Conservation (phyloP, 495 filamentous ascomycete genomes). For the Xylaria castorea region DNA sequence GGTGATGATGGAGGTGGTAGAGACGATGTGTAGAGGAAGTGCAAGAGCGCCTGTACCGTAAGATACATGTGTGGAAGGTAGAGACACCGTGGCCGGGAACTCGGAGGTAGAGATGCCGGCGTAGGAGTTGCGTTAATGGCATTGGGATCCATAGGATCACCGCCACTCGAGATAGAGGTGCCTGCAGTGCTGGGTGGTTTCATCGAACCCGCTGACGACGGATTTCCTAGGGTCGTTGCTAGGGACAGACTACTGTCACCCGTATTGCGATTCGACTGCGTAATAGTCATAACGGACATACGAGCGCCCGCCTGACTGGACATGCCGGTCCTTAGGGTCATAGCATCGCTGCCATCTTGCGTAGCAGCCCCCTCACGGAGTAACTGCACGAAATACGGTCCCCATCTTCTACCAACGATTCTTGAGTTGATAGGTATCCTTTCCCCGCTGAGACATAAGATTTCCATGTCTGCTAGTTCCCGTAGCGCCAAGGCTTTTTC, state of each 20-base stretch:
- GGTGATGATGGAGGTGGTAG: constrained; percentile 75
- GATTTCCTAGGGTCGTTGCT: constrained; percentile 61
- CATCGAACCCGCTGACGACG: constrained; percentile 54
- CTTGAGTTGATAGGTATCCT: constrained; percentile 92
- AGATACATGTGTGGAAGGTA: constrained; percentile 92
- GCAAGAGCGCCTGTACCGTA: constrained; percentile 84
- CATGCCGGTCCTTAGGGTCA: constrained; percentile 51
- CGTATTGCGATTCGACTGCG: constrained; percentile 66
- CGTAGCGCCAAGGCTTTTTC: constrained; percentile 75
- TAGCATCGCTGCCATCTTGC: constrained; percentile 59
- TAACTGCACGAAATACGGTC: constrained; percentile 91
- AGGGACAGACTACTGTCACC: constrained; percentile 63
- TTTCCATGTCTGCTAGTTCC: constrained; percentile 97
- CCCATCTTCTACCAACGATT: constrained; percentile 86
- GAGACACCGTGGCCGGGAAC: constrained; percentile 78
- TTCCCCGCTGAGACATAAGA: constrained; percentile 87
- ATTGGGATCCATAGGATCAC: constrained; percentile 44
- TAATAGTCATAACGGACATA: constrained; percentile 86
- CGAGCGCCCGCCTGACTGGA: constrained; percentile 57
- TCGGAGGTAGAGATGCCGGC: constrained; percentile 65
- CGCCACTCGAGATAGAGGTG: constrained; percentile 41
- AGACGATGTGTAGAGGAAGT: constrained; percentile 91
- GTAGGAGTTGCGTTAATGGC: constrained; percentile 56
- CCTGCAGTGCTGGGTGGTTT: constrained; percentile 47
- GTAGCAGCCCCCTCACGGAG: constrained; percentile 74